phyloP scores from a whole-genome alignment of 345 rosid species.

The Murraya koenigii region DNA sequence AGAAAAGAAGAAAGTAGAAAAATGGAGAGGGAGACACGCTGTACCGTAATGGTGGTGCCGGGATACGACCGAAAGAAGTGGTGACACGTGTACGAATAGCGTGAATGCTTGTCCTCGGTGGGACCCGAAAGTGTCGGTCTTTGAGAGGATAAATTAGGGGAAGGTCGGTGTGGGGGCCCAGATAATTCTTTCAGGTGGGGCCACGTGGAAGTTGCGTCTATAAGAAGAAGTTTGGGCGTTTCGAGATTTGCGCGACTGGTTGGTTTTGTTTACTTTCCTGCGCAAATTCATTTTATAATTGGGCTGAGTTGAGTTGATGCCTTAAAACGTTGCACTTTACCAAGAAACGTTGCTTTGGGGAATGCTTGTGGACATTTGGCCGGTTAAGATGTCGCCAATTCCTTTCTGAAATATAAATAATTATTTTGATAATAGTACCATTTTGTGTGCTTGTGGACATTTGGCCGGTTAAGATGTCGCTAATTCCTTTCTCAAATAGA shows the following conservation, averaged over 20 bases:
- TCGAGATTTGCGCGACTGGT: slow-evolving; percentile 7
- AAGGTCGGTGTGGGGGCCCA: slow-evolving; percentile 33
- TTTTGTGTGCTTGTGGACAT: not conserved
- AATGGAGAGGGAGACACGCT: slow-evolving; percentile 1
- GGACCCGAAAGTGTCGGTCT: slow-evolving; percentile 26
- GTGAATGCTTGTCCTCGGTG: slow-evolving; percentile 18
- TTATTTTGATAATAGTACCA: not conserved
- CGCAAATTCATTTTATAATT: too few relatives aligned
- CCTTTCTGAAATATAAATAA: not conserved
- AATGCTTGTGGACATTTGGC: not conserved
- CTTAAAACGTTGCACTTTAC: not conserved
- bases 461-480: slow-evolving; percentile 4
- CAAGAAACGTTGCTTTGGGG: not conserved
- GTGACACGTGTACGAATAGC: slow-evolving; percentile 24
- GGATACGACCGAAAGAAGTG: not conserved
- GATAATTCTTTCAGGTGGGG: not conserved
- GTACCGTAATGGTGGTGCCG: too few relatives aligned
- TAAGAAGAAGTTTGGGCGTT: not conserved
- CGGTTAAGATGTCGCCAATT: slow-evolving; percentile 1
- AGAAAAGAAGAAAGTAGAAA: too few relatives aligned
- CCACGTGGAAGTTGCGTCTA: slow-evolving; percentile 5
- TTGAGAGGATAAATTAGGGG: not conserved
- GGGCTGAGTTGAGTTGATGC: not conserved
- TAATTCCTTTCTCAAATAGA: not conserved
- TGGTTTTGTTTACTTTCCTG: too few relatives aligned